Evolutionary conservation across 2,329 filamentous ascomycete genomes (phyloP).

Genomic region (Sarocladiaceae sp.): DNA sequence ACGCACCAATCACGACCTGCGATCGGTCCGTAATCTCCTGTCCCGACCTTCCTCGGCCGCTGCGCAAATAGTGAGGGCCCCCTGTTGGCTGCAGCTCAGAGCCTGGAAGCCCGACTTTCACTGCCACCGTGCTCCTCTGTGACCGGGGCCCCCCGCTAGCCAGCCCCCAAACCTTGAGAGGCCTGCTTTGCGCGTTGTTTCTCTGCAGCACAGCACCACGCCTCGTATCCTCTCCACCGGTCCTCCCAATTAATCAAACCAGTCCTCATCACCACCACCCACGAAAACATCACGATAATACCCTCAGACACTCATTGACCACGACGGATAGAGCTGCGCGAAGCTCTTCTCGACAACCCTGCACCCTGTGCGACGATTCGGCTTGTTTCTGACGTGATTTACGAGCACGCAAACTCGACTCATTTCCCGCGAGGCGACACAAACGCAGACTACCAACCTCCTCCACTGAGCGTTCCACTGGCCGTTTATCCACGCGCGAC

Average conservation of each 20-base stretch:
- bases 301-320: background rate
- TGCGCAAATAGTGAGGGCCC: background rate
- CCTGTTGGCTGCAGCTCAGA: conserved; percentile 7
- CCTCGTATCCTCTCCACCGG: conserved; percentile 8
- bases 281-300: conserved; percentile 5
- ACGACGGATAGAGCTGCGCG: conserved; percentile 1
- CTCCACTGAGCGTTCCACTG: conserved; percentile 5
- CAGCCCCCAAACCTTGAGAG: conserved; percentile 3
- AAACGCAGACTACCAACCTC: background rate
- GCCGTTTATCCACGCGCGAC: background rate
- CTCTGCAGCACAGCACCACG: background rate
- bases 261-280: background rate
- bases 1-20: background rate
- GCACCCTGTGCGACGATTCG: background rate
- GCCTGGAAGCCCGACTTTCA: background rate
- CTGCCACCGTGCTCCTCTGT: background rate
- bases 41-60: background rate
- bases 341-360: conserved; percentile 1
- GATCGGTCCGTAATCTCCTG: conserved; percentile 3
- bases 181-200: background rate
- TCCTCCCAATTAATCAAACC: conserved; percentile 10
- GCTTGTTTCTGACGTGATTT: background rate
- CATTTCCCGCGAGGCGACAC: conserved; percentile 5
- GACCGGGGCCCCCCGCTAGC: too few species aligned
- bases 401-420: background rate